Percentiles rank a stretch among this genome's conserved stretches.
Evolutionary conservation across 805 yeast genomes (phyloP).

Genomic region (Zygotorulaspora sp.): DNA sequence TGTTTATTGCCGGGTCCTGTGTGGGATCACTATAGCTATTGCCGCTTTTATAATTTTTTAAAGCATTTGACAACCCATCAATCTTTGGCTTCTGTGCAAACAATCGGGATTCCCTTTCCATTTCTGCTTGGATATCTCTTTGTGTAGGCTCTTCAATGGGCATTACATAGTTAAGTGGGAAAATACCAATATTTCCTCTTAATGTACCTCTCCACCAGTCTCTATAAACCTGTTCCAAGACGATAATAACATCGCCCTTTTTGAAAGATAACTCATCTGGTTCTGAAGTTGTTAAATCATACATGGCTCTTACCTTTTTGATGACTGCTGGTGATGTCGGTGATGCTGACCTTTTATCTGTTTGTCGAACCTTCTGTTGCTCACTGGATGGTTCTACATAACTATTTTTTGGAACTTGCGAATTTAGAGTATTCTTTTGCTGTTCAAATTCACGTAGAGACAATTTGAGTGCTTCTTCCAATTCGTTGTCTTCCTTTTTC

Average conservation of each 20-base stretch:
- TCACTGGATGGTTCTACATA: too few species aligned
- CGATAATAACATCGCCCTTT: conserved; percentile 83
- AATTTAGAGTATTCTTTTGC: conserved; percentile 4
- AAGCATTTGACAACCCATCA: conserved; percentile 50
- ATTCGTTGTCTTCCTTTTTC: conserved; percentile 68
- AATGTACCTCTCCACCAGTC: conserved; percentile 96
- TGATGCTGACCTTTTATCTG: conserved; percentile 8
- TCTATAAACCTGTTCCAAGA: conserved; percentile 78
- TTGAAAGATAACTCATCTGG: conserved; percentile 83
- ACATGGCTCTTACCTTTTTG: conserved; percentile 70
- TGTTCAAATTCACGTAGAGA: conserved; percentile 58
- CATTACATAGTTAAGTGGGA: conserved; percentile 88
- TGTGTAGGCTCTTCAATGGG: conserved; percentile 65
- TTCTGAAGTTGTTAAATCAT: conserved; percentile 72
- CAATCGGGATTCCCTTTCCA: conserved; percentile 48
- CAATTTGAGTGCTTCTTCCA: conserved; percentile 67
- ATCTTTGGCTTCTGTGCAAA: conserved; percentile 55
- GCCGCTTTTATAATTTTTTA: conserved; percentile 25
- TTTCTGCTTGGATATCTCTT: conserved; percentile 51
- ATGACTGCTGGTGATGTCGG: conserved; percentile 11
- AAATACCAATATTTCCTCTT: conserved; percentile 76
- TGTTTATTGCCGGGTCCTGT: conserved; percentile 64
- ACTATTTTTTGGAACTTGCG: conserved; percentile 6
- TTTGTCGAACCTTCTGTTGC: conserved; percentile 18
- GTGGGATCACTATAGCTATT: conserved; percentile 36